These are phyloP conservation scores for Acanthamoeba rhysodes DNA, from an alignment of 208 protist genomes.

Conservation along the genomic window DNA sequence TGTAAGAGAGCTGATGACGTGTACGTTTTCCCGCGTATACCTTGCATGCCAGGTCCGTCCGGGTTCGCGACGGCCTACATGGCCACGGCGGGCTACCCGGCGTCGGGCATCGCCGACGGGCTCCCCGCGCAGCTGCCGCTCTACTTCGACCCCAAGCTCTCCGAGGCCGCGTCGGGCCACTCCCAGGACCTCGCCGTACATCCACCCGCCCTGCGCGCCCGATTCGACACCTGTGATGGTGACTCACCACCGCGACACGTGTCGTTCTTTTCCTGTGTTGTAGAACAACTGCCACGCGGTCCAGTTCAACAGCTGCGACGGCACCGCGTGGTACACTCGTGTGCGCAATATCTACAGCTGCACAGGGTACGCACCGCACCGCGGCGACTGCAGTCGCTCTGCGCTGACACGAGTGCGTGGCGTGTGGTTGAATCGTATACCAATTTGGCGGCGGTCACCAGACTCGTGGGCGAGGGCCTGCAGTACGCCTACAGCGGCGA, in stretches of 20 bases:
- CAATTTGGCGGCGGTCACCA: too few species aligned
- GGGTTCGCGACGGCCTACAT: not conserved
- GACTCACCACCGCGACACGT: too few species aligned
- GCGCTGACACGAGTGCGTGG: too few species aligned
- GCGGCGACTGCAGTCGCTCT: too few species aligned
- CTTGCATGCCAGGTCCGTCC: not conserved
- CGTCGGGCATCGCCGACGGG: not conserved
- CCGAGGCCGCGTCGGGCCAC: not conserved
- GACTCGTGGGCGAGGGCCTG: not conserved
- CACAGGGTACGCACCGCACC: not conserved
- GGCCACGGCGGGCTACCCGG: not conserved
- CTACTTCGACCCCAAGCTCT: not conserved
- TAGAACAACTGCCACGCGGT: not conserved
- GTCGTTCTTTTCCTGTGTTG: not conserved
- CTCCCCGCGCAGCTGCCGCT: not conserved
- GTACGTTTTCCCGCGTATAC: not conserved
- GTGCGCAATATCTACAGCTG: not conserved
- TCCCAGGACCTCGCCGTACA: not conserved
- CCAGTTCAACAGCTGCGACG: conserved; percentile 7
- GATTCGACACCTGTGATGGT: not conserved
- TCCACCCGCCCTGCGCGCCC: not conserved
- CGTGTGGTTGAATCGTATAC: too few species aligned
- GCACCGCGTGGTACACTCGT: not conserved
- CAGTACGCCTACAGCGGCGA: not conserved
- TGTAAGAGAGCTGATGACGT: not conserved